Percentiles rank a stretch among this genome's conserved stretches.
Evolutionary conservation across 225 moss, liverwort and hornwort genomes (phyloP).

Genomic region (Marchantia paleacea): DNA sequence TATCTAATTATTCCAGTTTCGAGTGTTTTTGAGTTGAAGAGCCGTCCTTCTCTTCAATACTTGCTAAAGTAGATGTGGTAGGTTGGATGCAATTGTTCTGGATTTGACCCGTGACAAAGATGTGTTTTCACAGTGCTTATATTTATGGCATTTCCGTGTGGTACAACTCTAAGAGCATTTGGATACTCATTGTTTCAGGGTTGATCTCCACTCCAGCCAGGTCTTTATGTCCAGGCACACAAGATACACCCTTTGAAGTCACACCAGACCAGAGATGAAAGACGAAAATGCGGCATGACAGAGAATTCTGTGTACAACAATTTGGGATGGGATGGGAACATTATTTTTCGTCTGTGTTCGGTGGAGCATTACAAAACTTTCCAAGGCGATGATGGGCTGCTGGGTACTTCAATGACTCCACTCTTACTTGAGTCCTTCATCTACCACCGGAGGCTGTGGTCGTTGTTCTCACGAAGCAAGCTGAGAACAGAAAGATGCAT

Average conservation of each 20-base stretch:
- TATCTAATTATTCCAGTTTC: too few relatives aligned
- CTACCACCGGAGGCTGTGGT: background rate
- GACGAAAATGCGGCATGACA: constrained; percentile 1
- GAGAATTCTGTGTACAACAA: background rate
- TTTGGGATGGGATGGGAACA: background rate
- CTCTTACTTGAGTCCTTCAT: background rate
- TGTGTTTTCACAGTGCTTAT: too few relatives aligned
- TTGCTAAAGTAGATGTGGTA: too few relatives aligned
- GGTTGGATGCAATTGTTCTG: too few relatives aligned
- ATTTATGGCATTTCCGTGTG: too few relatives aligned
- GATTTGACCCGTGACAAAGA: too few relatives aligned
- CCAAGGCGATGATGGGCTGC: background rate
- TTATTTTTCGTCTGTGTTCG: background rate
- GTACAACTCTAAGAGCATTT: too few relatives aligned
- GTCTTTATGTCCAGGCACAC: background rate
- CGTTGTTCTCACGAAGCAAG: background rate
- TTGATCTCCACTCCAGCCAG: background rate
- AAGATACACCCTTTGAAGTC: background rate
- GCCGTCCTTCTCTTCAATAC: too few relatives aligned
- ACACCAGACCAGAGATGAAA: background rate
- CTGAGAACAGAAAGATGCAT: background rate
- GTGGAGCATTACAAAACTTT: background rate
- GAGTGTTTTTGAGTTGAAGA: too few relatives aligned
- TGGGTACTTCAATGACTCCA: background rate
- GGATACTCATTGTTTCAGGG: background rate